phyloP scores from a whole-genome alignment of 306 rosid genomes.

The Dryas alaskensis region DNA sequence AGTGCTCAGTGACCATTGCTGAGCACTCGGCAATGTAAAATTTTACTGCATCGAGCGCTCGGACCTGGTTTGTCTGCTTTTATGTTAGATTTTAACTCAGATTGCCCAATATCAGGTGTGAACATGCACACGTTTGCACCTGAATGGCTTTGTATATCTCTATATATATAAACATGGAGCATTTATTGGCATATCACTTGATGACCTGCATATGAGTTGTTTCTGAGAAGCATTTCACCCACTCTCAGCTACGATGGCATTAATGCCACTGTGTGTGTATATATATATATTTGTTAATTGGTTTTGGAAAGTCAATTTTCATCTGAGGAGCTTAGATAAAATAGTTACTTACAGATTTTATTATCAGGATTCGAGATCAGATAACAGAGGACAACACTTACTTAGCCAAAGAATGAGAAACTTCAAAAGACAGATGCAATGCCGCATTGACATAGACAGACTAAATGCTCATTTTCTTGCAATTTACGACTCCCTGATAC shows the following conservation, averaged over 20 bases:
- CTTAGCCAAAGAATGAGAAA: slow-evolving; percentile 70
- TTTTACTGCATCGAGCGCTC: no score
- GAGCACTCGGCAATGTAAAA: no score
- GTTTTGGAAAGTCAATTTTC: no score
- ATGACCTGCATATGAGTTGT: background rate
- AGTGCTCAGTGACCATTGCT: no score
- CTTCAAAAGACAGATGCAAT: slow-evolving; percentile 47
- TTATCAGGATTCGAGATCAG: slow-evolving; percentile 75
- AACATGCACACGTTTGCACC: no score
- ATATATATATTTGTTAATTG: background rate
- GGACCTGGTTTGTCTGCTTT: no score
- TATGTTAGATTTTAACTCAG: no score
- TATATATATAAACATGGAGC: background rate
- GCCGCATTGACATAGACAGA: slow-evolving; percentile 72
- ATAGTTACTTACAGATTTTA: slow-evolving; percentile 29
- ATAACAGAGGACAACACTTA: slow-evolving; percentile 62
- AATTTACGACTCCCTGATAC: slow-evolving; percentile 66
- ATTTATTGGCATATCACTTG: background rate
- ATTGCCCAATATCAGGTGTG: no score
- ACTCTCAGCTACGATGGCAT: background rate
- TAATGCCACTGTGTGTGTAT: background rate
- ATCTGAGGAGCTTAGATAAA: no score
- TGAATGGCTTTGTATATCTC: no score
- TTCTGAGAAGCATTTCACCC: background rate
- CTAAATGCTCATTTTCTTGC: slow-evolving; percentile 58